Conservation (phyloP, 139 green algal genomes). For the Micromonas commoda region DNA sequence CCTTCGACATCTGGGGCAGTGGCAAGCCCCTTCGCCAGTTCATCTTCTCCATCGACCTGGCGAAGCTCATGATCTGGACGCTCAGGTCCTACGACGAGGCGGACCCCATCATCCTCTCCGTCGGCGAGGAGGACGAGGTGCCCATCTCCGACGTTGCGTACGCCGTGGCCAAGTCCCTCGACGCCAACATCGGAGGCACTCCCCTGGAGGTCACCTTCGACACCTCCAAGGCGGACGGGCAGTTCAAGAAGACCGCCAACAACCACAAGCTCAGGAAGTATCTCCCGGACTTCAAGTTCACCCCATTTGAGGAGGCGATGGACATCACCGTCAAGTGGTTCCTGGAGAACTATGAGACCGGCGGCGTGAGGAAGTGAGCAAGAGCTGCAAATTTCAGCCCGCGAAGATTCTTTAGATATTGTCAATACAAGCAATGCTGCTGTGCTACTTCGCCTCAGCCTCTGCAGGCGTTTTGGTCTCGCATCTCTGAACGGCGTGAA, state of each 20-base stretch:
- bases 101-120: slow-evolving; percentile 47
- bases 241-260: slow-evolving; percentile 52
- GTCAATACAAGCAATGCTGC: too few species aligned
- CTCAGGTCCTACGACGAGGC: slow-evolving; percentile 43
- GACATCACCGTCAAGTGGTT: slow-evolving; percentile 41
- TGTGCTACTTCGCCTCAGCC: neutral
- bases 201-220: slow-evolving; percentile 47
- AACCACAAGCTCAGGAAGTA: slow-evolving; percentile 48
- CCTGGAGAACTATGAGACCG: slow-evolving; percentile 34
- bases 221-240: slow-evolving; percentile 48
- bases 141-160: slow-evolving; percentile 37
- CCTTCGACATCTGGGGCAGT: slow-evolving; percentile 51
- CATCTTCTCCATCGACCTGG: slow-evolving; percentile 49
- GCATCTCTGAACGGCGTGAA: slow-evolving; percentile 19
- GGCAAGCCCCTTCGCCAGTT: slow-evolving; percentile 56
- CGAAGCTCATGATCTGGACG: slow-evolving; percentile 49
- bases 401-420: too few species aligned
- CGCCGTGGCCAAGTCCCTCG: slow-evolving; percentile 33
- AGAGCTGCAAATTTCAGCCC: too few species aligned
- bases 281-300: slow-evolving; percentile 52
- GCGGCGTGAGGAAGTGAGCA: slow-evolving; percentile 9
- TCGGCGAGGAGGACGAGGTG: slow-evolving; percentile 49
- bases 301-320: slow-evolving; percentile 40
- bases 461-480: slow-evolving; percentile 25
- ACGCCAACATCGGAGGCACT: slow-evolving; percentile 39